phyloP scores from a whole-genome alignment of 2,329 filamentous ascomycete genomes.

The Westerdykella ornata region DNA sequence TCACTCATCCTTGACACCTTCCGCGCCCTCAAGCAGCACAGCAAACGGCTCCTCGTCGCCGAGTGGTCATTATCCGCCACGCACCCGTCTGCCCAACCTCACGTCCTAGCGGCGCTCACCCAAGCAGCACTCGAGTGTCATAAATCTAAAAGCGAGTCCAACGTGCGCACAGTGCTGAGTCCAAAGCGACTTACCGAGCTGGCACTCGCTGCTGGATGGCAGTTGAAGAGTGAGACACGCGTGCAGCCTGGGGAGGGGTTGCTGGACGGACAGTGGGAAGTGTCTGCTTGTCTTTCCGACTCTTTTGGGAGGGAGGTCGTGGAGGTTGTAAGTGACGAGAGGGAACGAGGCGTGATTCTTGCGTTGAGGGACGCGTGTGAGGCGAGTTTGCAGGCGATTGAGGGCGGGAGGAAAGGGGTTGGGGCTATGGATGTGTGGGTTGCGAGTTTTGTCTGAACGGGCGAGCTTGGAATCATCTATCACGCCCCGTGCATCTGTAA shows the following conservation, averaged over 20 bases:
- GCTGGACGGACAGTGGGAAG: conserved; percentile 46
- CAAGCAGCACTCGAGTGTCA: conserved; percentile 42
- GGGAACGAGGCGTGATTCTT: conserved; percentile 10
- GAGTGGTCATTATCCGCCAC: conserved; percentile 44
- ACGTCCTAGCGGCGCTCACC: conserved; percentile 49
- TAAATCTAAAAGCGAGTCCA: conserved; percentile 36
- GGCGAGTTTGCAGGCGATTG: conserved; percentile 12
- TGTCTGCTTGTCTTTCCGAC: conserved; percentile 1
- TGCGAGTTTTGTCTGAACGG: conserved; percentile 15
- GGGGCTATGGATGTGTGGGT: conserved; percentile 17
- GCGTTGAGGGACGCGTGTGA: conserved; percentile 14
- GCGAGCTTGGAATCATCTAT: too few relatives aligned
- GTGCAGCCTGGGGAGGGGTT: conserved; percentile 38
- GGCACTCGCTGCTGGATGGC: conserved; percentile 36
- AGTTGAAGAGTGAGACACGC: conserved; percentile 31
- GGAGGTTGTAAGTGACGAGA: conserved; percentile 11
- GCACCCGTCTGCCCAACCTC: conserved; percentile 38
- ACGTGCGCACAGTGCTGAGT: conserved; percentile 45
- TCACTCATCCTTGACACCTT: conserved; percentile 36
- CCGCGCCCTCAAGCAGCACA: conserved; percentile 29
- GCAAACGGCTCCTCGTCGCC: conserved; percentile 39
- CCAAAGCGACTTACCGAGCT: conserved; percentile 39
- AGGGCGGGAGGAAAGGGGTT: conserved; percentile 12
- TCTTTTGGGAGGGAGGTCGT: conserved; percentile 14
- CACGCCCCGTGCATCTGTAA: too few relatives aligned